Evolutionary conservation across 176 grass and related monocot genomes (phyloP), one percentile per base, ranked within the genome.

Genomic region (Oryza officinalis): DNA sequence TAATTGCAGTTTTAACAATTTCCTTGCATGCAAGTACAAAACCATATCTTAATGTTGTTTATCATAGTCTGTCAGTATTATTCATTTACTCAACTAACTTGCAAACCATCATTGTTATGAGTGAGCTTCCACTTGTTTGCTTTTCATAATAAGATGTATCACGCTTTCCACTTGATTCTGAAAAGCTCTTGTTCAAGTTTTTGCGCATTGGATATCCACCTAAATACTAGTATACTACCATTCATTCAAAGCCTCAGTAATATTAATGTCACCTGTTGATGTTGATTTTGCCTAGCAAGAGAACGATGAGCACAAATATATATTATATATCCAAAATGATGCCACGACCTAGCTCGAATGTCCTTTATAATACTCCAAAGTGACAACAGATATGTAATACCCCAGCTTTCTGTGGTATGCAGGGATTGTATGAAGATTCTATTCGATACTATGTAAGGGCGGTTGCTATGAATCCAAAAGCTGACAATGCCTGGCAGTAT

Each of bases 391-490:
- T 44, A 72, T 85, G 37, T 50, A 72, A 78, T 17, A 61, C n/a
- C 28, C 27, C 47, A 12, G 7, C 31, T 77, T 85, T 75, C 12
- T 30, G 79, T 46, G 46, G 83, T 84, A 52, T 82, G 79, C 69
- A 97, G 94, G 94, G 94, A 74, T 81, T 97, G 65, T 83, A 94
- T n/a, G 94, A 97, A 30, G 94, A 97, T 52, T 97, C 94, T 38
- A 97, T 94, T 81, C 85, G 92, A 30, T 97, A 92, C 86, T 97
- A 97, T 92, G 94, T 97, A 59, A 94, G 94, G 85, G 90, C 94
- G 27, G 92, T 97, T 83, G 8, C 88, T 13, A 97, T 97, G 94
- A 97, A 97, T 81, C 94, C 94, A 27, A 97, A 97, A 94, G 94
- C 92, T 59, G 92, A 97, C 71, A 97, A 97, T 77, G 92, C 90